Conservation (phyloP, 345 rosid species). For the Alliaria petiolata region DNA sequence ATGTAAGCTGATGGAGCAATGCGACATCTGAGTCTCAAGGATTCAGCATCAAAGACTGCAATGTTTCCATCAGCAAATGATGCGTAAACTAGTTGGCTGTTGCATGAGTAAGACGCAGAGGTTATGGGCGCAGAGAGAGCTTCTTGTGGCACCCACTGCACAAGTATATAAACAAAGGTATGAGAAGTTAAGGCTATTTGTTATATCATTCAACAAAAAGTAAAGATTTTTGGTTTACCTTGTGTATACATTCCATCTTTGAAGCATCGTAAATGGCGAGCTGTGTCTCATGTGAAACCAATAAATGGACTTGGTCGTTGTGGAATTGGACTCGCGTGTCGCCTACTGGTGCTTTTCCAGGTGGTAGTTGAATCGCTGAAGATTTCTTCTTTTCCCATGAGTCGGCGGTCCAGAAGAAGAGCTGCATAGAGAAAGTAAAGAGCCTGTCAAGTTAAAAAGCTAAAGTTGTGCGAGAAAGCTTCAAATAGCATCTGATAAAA, state of each 20-base stretch:
- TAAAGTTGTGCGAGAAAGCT: not conserved
- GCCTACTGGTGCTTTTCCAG: constrained; percentile 51
- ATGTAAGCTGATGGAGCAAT: constrained; percentile 70
- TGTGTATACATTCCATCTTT: constrained; percentile 60
- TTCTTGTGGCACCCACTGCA: constrained; percentile 94
- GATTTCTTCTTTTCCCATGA: constrained; percentile 72
- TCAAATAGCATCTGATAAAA: not conserved
- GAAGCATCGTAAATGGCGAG: constrained; percentile 66
- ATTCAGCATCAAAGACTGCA: constrained; percentile 83
- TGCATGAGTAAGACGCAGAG: constrained; percentile 75
- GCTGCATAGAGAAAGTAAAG: constrained; percentile 28
- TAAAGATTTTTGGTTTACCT: constrained; percentile 35
- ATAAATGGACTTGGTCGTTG: constrained; percentile 56
- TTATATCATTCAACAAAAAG: not conserved
- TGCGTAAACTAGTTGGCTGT: constrained; percentile 76
- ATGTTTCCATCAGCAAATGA: constrained; percentile 69
- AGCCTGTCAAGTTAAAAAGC: not conserved
- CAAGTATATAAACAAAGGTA: not conserved
- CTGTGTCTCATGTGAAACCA: constrained; percentile 74
- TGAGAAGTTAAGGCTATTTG: not conserved
- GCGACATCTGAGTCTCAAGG: constrained; percentile 70
- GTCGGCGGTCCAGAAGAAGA: constrained; percentile 67
- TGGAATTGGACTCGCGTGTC: constrained; percentile 77
- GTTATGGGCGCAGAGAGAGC: constrained; percentile 64
- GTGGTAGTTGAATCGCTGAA: constrained; percentile 48